Evolutionary conservation across 441 rosid species (phyloP).

Genomic region (Populus trichocarpa): DNA sequence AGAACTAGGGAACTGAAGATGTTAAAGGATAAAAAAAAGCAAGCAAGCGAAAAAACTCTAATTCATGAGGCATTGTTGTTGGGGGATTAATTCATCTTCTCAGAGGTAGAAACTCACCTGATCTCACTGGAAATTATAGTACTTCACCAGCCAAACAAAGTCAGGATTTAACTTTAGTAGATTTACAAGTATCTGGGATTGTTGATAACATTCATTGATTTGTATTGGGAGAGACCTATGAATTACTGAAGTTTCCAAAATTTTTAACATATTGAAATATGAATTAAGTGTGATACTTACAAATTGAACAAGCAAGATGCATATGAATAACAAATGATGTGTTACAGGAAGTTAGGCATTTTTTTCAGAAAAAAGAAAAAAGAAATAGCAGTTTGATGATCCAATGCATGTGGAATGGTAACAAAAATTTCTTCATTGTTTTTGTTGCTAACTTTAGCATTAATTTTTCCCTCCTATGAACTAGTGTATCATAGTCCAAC

Average conservation of each 20-base stretch:
- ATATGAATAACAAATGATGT: neutral
- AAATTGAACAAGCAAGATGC: neutral
- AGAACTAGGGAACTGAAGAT: neutral
- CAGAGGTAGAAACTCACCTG: neutral
- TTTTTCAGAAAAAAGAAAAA: neutral
- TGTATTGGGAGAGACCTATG: neutral
- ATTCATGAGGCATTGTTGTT: neutral
- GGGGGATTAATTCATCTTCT: neutral
- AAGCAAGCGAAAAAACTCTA: neutral
- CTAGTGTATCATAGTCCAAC: neutral
- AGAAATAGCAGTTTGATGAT: neutral
- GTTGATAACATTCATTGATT: neutral
- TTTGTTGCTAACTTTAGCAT: neutral
- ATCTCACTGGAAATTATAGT: neutral
- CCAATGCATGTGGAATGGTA: neutral
- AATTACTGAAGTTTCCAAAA: neutral
- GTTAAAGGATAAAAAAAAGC: too few relatives aligned
- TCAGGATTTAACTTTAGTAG: neutral
- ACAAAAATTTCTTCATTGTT: neutral
- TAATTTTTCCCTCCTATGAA: neutral
- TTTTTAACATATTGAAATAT: neutral
- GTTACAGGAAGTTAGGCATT: neutral
- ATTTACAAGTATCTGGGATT: neutral
- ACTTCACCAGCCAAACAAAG: neutral
- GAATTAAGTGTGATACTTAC: neutral